Evolutionary conservation across 257 asterid species (phyloP), one percentile per base, ranked within the genome.

Genomic region (Solanum sitiens): DNA sequence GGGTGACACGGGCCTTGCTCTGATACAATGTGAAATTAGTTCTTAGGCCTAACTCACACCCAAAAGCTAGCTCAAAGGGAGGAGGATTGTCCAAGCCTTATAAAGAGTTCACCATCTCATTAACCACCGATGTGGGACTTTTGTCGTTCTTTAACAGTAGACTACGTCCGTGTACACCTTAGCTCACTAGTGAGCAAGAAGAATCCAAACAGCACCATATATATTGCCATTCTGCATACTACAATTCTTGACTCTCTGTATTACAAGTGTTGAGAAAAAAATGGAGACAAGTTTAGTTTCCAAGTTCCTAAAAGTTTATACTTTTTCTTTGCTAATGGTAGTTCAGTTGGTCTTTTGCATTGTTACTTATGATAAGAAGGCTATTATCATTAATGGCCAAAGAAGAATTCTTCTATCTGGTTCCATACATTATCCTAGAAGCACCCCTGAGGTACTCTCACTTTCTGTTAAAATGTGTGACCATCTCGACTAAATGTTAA

Each of bases 391-490:
- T 44, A 91, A 93, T 92, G 96, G 96, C 6, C 91, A 92, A 75
- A 92, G 95, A 88, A 92, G 92, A 89, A 93, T 94, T 70, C 95
- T 94, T 39, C 91, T 94, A 21, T 94, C 98, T 83, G 98, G 98
- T 68, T 94, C 98, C 67, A 92, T 93, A 90, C 98, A 94, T 87
- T 94, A 94, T 84, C 95, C 98, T 23, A 93, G 98, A 90, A 94
- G 98, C 88, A 93, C 96, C 63, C 98, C 98, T 90, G 95, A 94
- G 89, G 97, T 93, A 90, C 53, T 76, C 86, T 30, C 83, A 53
- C 25, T 32, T 42, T n/a, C 1, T 74, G 68, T 35, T 76, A 8
- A 77, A 63, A 47, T 10, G 56, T 71, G 44, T 21, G 84, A 21
- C 56, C 56, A 75, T 75, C 56, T 53, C 10, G 35, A 13, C 73